phyloP scores from a whole-genome alignment of 352 stramenopile genomes.

The Pythium brachiatum region DNA sequence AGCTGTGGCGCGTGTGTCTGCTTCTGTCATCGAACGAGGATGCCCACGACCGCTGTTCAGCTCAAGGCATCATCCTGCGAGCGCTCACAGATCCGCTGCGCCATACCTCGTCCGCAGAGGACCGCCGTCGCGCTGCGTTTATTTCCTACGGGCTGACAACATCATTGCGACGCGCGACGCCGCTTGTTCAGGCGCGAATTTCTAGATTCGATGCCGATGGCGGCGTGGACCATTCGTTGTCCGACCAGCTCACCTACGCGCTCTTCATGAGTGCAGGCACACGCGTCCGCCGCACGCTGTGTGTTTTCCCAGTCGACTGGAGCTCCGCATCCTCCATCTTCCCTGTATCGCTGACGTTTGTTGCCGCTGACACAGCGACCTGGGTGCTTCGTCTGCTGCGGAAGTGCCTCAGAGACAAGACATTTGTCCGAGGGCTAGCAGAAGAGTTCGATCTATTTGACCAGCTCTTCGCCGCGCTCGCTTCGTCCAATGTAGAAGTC shows the following conservation, averaged over 20 bases:
- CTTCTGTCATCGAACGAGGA: background rate
- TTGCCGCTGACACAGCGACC: conserved; percentile 8
- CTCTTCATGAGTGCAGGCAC: conserved; percentile 5
- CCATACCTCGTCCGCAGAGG: background rate
- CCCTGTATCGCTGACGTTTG: background rate
- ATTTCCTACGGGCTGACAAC: background rate
- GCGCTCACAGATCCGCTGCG: conserved; percentile 8
- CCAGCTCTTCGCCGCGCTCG: conserved; percentile 16
- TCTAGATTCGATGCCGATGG: background rate
- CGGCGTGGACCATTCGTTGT: background rate
- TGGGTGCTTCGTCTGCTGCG: conserved; percentile 9
- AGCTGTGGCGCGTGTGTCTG: conserved; percentile 14
- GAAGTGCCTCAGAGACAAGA: conserved; percentile 13
- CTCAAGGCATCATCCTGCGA: background rate
- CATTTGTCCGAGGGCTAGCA: background rate
- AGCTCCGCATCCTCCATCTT: conserved; percentile 9
- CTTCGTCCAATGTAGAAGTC: conserved; percentile 9
- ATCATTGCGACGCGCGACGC: background rate
- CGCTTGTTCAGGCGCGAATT: conserved; percentile 3
- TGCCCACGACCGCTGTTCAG: background rate
- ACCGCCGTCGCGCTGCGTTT: background rate
- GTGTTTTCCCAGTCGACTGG: background rate
- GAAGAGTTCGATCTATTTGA: conserved; percentile 18
- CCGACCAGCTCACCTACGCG: conserved; percentile 3
- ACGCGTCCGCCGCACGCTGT: background rate